Percentiles rank a stretch among this genome's conserved stretches.
These are phyloP conservation scores for Glycine latifolia DNA, from an alignment of 306 rosid species.

Conservation along the genomic window DNA sequence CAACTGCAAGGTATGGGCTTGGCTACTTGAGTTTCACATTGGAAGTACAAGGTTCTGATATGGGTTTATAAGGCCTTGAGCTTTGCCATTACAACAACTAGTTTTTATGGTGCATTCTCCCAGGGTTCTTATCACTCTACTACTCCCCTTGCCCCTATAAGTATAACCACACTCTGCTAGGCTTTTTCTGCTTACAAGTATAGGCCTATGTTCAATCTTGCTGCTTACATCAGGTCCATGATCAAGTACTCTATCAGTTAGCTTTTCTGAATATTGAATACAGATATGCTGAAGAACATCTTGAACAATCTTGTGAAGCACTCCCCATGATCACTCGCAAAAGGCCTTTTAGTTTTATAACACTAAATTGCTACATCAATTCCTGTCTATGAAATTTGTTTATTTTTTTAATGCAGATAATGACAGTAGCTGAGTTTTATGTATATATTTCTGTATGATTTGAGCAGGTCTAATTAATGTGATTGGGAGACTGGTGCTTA, in stretches of 20 bases:
- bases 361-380: slow-evolving; percentile 4
- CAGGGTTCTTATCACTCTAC: neutral
- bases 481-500: slow-evolving; percentile 60
- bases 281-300: neutral
- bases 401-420: neutral
- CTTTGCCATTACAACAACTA: neutral
- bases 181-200: neutral
- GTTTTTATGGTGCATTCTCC: neutral
- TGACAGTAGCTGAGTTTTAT: slow-evolving; percentile 24
- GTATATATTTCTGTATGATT: slow-evolving; percentile 35
- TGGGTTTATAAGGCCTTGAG: neutral
- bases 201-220: neutral
- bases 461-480: slow-evolving; percentile 58
- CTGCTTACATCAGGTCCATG: neutral
- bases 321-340: neutral
- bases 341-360: slow-evolving; percentile 8
- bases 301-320: slow-evolving; percentile 31
- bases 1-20: neutral
- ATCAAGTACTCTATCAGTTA: neutral
- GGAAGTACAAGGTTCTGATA: neutral
- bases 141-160: neutral
- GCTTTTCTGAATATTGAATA: neutral
- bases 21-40: neutral
- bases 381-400: neutral
- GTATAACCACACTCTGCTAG: neutral